Evolutionary conservation across 352 stramenopile genomes (phyloP), one percentile per base, ranked within the genome.

Genomic region (Thraustochytrium striatum): DNA sequence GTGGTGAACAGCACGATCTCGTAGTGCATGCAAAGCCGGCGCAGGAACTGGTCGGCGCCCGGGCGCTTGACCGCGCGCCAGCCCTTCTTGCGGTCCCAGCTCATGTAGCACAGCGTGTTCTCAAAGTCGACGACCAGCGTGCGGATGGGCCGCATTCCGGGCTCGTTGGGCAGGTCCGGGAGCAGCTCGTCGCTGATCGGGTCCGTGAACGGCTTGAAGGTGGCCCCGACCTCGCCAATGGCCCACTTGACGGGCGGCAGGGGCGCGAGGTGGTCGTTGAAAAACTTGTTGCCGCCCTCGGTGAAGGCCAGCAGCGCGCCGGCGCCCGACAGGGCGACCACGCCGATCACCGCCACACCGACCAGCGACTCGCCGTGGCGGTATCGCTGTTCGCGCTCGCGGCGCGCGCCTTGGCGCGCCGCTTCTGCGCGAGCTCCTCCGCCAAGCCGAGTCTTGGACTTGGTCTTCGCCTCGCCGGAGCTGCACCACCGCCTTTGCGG

Each of bases 41-140:
- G 72, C 13, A 96, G 80, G 72, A 96, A 94, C 69, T 90, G 88
- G 55, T 96, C 91, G 19, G 93, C 87, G 47, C 90, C 91, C 13
- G 91, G 91, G 36, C 91, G 85, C 72, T 92, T 93, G n/a, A 87
- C 87, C 57, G 90, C 85, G 19, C 89, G 82, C 87, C 87, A 92
- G 72, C 90, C 90, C 82, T 90, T 88, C 55, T 90, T 87, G 35
- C 86, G 83, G 83, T 93, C 89, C 87, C 89, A 94, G 21, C 85
- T 88, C 28, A 86, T 87, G 62, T 85, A 87, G 21, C 94, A 88
- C 0, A 96, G 81, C 13, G 90, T 95, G 61, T 89, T 88, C 82
- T 96, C 90, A 33, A 96, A 85, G 82, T 95, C 90, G 28, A 96
- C 61, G 3, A 96, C 90, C 7, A 96, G 84, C 39, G 88, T 91